Evolutionary conservation across 176 grass and related monocot species (phyloP).

Genomic region (Microstegium vimineum): DNA sequence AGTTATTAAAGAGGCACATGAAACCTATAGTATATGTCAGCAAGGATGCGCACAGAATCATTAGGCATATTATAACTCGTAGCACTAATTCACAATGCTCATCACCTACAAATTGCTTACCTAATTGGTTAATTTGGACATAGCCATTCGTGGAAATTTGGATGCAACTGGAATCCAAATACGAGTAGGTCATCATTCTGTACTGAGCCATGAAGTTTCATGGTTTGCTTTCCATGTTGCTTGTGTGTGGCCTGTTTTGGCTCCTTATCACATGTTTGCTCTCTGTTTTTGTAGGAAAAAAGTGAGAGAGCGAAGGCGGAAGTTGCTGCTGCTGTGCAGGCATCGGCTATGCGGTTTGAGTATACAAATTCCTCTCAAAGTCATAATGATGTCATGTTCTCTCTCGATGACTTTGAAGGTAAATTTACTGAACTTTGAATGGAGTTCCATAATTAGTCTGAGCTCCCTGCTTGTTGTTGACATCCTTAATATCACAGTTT

Average conservation of each 20-base stretch:
- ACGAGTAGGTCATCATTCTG: neutral
- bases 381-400: constrained; percentile 64
- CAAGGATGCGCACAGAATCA: neutral
- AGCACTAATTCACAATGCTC: neutral
- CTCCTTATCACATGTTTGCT: neutral
- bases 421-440: neutral
- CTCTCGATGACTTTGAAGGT: constrained; percentile 99
- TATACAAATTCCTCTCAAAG: constrained; percentile 36
- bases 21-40: neutral
- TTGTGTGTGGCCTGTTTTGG: neutral
- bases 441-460: neutral
- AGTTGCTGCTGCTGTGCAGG: constrained; percentile 47
- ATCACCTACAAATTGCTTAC: neutral
- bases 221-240: neutral
- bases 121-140: neutral
- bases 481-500: neutral
- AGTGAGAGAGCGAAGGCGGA: constrained; percentile 72
- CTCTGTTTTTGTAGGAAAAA: constrained; percentile 55
- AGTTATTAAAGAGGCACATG: neutral
- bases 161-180: neutral
- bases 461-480: neutral
- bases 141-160: constrained; percentile 2
- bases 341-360: constrained; percentile 50
- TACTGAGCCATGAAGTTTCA: neutral
- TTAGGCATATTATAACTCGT: neutral